These are phyloP conservation scores for Aspergillus heteromorphus DNA, from an alignment of 495 filamentous ascomycete genomes.

Conservation along the genomic window DNA sequence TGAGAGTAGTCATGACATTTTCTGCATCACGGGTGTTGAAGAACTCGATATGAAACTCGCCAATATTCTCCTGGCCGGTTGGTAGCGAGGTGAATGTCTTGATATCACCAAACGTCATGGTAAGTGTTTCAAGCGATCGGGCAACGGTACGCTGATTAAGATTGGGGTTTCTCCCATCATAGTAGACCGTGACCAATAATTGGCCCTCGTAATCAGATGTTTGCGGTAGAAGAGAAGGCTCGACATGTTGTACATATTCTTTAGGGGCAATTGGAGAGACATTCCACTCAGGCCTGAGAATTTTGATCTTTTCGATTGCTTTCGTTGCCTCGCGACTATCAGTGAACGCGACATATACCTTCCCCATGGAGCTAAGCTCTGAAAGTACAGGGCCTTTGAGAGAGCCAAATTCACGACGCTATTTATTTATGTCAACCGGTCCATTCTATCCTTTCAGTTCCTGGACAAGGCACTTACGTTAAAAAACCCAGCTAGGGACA, in stretches of 20 bases:
- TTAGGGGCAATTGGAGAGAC: conserved; percentile 43
- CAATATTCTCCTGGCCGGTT: conserved; percentile 25
- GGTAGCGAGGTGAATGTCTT: conserved; percentile 40
- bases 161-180: conserved; percentile 18
- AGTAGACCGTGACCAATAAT: conserved; percentile 24
- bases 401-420: conserved; percentile 33
- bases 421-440: conserved; percentile 3
- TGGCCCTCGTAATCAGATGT: conserved; percentile 34
- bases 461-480: conserved; percentile 18
- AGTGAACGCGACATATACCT: conserved; percentile 50
- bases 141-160: conserved; percentile 18
- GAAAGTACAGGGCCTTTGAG: conserved; percentile 27
- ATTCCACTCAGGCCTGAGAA: conserved; percentile 43
- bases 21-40: conserved; percentile 40
- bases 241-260: conserved; percentile 28
- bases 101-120: conserved; percentile 50
- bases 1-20: conserved; percentile 33
- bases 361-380: conserved; percentile 27
- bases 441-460: background rate
- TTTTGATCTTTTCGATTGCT: conserved; percentile 38
- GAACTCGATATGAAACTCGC: conserved; percentile 47
- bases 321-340: conserved; percentile 54
- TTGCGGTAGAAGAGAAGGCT: conserved; percentile 24
- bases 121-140: conserved; percentile 36
- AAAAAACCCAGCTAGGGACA: conserved; percentile 29